These are phyloP conservation scores for Pseudogymnoascus sp. DNA, from an alignment of 2,329 filamentous ascomycete genomes.

Conservation along the genomic window DNA sequence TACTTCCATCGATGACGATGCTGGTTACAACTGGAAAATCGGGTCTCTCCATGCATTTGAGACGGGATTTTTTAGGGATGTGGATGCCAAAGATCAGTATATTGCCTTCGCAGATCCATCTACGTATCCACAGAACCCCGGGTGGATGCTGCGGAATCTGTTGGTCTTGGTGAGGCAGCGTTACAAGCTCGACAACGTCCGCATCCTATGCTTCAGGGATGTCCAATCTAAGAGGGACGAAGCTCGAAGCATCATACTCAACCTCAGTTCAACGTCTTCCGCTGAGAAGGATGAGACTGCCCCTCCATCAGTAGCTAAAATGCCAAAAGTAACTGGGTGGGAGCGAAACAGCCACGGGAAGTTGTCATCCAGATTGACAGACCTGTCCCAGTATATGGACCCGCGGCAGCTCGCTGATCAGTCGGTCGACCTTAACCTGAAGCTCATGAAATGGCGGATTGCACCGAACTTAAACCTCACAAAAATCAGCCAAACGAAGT, in stretches of 20 bases:
- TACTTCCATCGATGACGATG: slow-evolving; percentile 29
- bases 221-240: slow-evolving; percentile 70
- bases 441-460: slow-evolving; percentile 98
- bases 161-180: slow-evolving; percentile 76
- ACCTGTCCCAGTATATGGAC: slow-evolving; percentile 90
- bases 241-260: slow-evolving; percentile 70
- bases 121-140: slow-evolving; percentile 77
- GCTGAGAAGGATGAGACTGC: slow-evolving; percentile 18
- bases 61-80: slow-evolving; percentile 73
- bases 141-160: slow-evolving; percentile 88
- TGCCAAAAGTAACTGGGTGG: slow-evolving; percentile 95
- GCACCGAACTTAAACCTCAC: slow-evolving; percentile 83
- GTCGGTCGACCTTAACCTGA: slow-evolving; percentile 90
- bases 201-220: slow-evolving; percentile 87
- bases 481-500: slow-evolving; percentile 80
- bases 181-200: slow-evolving; percentile 68
- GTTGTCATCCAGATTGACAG: slow-evolving; percentile 67
- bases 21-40: slow-evolving; percentile 70
- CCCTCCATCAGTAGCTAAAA: slow-evolving; percentile 30
- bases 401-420: slow-evolving; percentile 81
- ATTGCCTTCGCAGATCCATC: slow-evolving; percentile 89
- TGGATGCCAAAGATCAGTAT: slow-evolving; percentile 66
- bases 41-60: slow-evolving; percentile 73
- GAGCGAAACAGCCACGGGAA: slow-evolving; percentile 77
- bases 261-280: slow-evolving; percentile 25